Evolutionary conservation across 2,329 filamentous ascomycete species (phyloP), one percentile per base, ranked within the genome.

Genomic region (Aspergillus cejpii): DNA sequence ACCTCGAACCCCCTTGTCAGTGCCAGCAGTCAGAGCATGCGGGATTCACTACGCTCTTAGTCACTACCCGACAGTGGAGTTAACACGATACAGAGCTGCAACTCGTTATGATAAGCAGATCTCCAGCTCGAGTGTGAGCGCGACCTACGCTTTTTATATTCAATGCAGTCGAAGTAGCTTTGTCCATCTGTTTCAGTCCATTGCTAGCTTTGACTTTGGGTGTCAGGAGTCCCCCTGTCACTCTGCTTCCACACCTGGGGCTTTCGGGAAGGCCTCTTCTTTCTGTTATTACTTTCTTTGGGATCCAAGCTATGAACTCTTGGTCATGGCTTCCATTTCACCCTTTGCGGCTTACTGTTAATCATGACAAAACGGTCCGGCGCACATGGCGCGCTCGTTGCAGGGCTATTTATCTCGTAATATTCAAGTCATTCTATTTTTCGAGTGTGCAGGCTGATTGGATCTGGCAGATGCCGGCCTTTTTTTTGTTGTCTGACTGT

Each of bases 11-110:
- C 80, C 1, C 81, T 83, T 1, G 85, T 94, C 72, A 96, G 90
- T 67, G 88, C 91, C 19, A 96, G 90, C 74, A 84, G 86, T 53
- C 84, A 90, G 71, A 96, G 90, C 73, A 88, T 83, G 77, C 80
- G 87, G 60, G 91, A 97, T 67, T 84, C 85, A 12, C 74, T 88
- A 49, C 90, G 91, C 67, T 81, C 79, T 59, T 84, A 68, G 62
- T 47, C 31, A n/a, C n/a, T n/a, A n/a, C n/a, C n/a, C n/a, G n/a
- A n/a, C n/a, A n/a, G n/a, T n/a, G 11, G 15, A 7, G 6, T 34
- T 19, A 20, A 10, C 8, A 17, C 15, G 31, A 11, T 5, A 17
- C 11, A 15, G 31, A 34, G 5, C 8, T 34, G 31, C 31, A 11
- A 15, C 15, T 34, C 17, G 17, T 17, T 15, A 34, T 34, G 31